Percentiles rank a stretch among this genome's conserved stretches.
phyloP scores from a whole-genome alignment of 176 grass and related monocot species.

The Oryza meyeriana region DNA sequence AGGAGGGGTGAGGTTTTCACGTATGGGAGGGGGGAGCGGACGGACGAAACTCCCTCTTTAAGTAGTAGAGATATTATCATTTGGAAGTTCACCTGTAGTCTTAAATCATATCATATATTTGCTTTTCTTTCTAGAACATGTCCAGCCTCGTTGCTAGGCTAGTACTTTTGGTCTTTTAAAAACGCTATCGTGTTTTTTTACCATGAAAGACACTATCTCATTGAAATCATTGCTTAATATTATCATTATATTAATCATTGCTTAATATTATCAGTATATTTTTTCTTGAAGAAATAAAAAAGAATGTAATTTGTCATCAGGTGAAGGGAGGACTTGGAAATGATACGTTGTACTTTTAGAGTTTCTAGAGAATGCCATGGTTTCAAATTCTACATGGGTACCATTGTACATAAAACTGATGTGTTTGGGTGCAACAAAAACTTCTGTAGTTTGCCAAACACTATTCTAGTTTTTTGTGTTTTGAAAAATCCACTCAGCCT shows the following conservation, averaged over 20 bases:
- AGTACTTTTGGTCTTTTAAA: conserved; percentile 1
- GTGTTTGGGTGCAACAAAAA: neutral
- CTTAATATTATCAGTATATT: conserved; percentile 22
- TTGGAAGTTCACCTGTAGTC: neutral
- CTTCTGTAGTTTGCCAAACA: neutral
- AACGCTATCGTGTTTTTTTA: too few relatives aligned
- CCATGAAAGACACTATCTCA: conserved; percentile 7
- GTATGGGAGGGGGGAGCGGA: too few relatives aligned
- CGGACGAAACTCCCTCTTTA: too few relatives aligned
- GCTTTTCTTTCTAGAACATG: conserved; percentile 14
- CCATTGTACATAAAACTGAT: neutral
- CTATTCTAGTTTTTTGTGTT: neutral
- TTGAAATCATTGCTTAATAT: conserved; percentile 23
- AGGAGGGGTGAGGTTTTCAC: too few relatives aligned
- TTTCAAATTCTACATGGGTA: neutral
- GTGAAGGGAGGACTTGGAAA: conserved; percentile 10
- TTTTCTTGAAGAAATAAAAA: neutral
- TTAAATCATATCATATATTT: conserved; percentile 2
- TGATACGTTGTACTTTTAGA: neutral
- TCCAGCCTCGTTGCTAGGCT: neutral
- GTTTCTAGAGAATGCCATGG: neutral
- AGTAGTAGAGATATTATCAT: too few relatives aligned
- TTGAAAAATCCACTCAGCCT: neutral
- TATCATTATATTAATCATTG: conserved; percentile 5
- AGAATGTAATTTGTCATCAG: conserved; percentile 2